Percentiles rank a stretch among this genome's conserved stretches.
Conservation (phyloP, 108 stramenopile genomes). For the Pseudonitzschia delicatissima region DNA sequence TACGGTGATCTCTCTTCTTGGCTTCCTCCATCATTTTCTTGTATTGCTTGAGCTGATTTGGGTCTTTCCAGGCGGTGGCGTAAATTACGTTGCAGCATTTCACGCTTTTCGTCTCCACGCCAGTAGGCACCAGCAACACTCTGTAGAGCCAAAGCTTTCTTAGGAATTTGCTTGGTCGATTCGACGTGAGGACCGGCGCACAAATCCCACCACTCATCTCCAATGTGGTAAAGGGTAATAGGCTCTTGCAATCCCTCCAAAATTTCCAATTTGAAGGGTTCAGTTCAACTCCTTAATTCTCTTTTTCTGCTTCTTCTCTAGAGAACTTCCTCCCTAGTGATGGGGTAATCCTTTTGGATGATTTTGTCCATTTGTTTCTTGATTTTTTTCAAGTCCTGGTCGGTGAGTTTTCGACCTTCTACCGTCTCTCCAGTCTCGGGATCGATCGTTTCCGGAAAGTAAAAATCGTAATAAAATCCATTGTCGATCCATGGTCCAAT, state of each 20-base stretch:
- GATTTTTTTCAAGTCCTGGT: slow-evolving; percentile 82
- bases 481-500: slow-evolving; percentile 99
- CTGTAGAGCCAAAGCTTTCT: slow-evolving; percentile 81
- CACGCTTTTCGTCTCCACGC: slow-evolving; percentile 96
- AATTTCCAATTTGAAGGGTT: slow-evolving; percentile 96
- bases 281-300: slow-evolving; percentile 80
- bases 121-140: slow-evolving; percentile 98
- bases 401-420: slow-evolving; percentile 67
- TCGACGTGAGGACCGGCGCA: slow-evolving; percentile 98
- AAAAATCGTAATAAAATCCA: slow-evolving; percentile 98
- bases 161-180: slow-evolving; percentile 78
- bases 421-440: slow-evolving; percentile 63
- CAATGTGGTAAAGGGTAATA: slow-evolving; percentile 95
- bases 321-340: slow-evolving; percentile 86
- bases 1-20: slow-evolving; percentile 95
- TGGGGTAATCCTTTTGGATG: slow-evolving; percentile 84
- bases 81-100: slow-evolving; percentile 94
- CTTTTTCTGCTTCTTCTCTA: slow-evolving; percentile 83
- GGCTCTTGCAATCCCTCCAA: slow-evolving; percentile 91
- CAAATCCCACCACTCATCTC: slow-evolving; percentile 97
- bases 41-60: slow-evolving; percentile 78
- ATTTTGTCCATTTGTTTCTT: slow-evolving; percentile 98
- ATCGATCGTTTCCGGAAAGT: slow-evolving; percentile 75
- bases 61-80: slow-evolving; percentile 93
- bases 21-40: slow-evolving; percentile 94